Base-by-base conservation (phyloP, 495 filamentous ascomycete genomes). In the Pyrenula massariospora region DNA sequence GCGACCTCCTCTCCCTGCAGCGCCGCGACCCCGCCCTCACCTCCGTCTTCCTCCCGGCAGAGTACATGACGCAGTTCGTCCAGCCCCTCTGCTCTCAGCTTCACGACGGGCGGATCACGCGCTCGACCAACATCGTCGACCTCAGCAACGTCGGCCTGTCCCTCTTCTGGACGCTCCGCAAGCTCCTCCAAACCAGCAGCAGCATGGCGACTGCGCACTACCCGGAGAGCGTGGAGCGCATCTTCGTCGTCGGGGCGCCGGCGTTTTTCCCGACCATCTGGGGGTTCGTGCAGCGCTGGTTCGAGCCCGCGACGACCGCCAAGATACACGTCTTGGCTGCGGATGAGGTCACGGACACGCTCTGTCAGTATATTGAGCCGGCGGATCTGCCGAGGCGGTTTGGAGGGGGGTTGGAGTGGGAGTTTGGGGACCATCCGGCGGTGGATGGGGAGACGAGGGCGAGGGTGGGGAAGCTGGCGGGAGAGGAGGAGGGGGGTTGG, bases 71-170 rank as follows among this genome's bases (percentile, higher is more conserved):
- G 10, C 65, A 67, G 0, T 66, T 70, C 22, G 58, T 69, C 10
- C 52, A 67, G 20, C 69, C 70, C 1, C 64, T 73, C 12, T 71
- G 70, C 54, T 62, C 66, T 8, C 59, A 60, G 23, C 53, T 65
- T 23, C 42, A 50, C 0, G 51, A 60, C 36, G 21, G 2, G 0
- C 59, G 62, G 12, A 57, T 71, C 11, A 59, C 62, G 5, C 61
- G 54, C 12, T 61, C 59, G 2, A 55, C 66, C 0, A 65, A 63
- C 53, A 20, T 73, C 22, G 56, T 70, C 12, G 68, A 73, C 53
- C 61, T 60, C 12, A 53, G 61, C 1, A 47, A 49, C 2, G 12
- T 73, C 2, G 53, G 57, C 0, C 15, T 73, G 31, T 61, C 57
- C 20, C 68, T 68, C 24, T 65, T 57, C 21, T 73, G 67, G 63